phyloP scores from a whole-genome alignment of 192 early-diverging fungal genomes.

The Gonapodya prolifera region DNA sequence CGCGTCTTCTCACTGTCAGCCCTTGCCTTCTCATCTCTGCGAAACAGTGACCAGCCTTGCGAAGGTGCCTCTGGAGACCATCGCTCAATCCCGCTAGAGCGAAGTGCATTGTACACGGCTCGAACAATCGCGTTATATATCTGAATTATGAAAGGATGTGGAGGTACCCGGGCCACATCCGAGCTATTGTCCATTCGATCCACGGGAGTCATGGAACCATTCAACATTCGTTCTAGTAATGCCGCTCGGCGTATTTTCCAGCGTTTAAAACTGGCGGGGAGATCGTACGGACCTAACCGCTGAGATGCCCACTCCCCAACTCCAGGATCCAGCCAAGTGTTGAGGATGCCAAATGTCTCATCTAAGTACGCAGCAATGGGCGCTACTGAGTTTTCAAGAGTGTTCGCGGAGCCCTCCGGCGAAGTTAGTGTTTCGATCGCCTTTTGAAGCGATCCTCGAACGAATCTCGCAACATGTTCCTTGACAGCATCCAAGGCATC shows the following conservation, averaged over 20 bases:
- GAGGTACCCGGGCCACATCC: neutral
- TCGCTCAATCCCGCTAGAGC: neutral
- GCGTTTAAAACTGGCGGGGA: neutral
- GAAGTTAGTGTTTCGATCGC: neutral
- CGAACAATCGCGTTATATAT: neutral
- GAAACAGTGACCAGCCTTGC: neutral
- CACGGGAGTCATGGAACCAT: neutral
- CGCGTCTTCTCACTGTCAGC: neutral
- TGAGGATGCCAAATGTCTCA: neutral
- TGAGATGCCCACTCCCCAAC: neutral
- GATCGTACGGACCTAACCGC: neutral
- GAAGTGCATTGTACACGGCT: neutral
- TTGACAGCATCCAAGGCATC: neutral
- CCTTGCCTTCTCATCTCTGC: neutral
- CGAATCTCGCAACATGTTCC: neutral
- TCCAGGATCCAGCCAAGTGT: neutral
- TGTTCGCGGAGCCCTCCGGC: neutral
- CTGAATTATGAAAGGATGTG: neutral
- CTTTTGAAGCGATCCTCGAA: neutral
- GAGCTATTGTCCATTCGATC: neutral
- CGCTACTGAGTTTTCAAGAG: neutral
- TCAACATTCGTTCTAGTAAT: neutral
- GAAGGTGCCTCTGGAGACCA: neutral
- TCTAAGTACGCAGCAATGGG: neutral
- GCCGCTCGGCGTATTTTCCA: neutral